Evolutionary conservation across 2,329 filamentous ascomycete genomes (phyloP).

Genomic region (Decorospora gaudefroyi): DNA sequence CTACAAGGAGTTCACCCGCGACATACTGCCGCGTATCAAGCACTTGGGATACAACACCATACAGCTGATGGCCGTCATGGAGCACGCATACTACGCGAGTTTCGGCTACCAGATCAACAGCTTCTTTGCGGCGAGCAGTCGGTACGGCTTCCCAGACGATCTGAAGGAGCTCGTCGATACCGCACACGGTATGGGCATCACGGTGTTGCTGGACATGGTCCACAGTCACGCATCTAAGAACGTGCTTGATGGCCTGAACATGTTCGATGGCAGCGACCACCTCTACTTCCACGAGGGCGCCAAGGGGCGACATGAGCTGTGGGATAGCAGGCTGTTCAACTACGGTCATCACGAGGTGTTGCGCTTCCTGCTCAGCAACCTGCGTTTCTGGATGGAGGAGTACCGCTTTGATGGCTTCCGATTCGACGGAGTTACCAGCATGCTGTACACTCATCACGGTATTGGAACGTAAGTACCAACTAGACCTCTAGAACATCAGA

Average conservation of each 20-base stretch:
- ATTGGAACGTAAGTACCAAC: slow-evolving; percentile 79
- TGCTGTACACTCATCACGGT: slow-evolving; percentile 94
- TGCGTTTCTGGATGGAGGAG: slow-evolving; percentile 99
- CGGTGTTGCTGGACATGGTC: slow-evolving; percentile 90
- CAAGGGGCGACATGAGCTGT: slow-evolving; percentile 86
- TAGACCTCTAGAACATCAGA: neutral
- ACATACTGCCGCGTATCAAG: slow-evolving; percentile 89
- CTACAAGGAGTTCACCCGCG: slow-evolving; percentile 95
- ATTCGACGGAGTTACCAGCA: slow-evolving; percentile 97
- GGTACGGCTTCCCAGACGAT: slow-evolving; percentile 91
- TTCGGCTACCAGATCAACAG: slow-evolving; percentile 99
- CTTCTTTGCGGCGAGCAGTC: slow-evolving; percentile 96
- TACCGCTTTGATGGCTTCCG: slow-evolving; percentile 96
- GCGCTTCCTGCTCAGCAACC: slow-evolving; percentile 92
- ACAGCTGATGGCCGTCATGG: slow-evolving; percentile 98
- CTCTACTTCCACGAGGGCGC: slow-evolving; percentile 90
- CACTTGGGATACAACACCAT: slow-evolving; percentile 94
- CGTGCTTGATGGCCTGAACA: slow-evolving; percentile 89
- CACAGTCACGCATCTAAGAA: slow-evolving; percentile 99
- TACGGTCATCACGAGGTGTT: slow-evolving; percentile 93
- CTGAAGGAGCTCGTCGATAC: slow-evolving; percentile 96
- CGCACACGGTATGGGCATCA: slow-evolving; percentile 86
- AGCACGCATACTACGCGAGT: slow-evolving; percentile 98
- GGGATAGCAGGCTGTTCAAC: slow-evolving; percentile 97
- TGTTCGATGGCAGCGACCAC: slow-evolving; percentile 93